Evolutionary conservation across 2,329 filamentous ascomycete genomes (phyloP).

Genomic region (Cryphonectria carpinicola): DNA sequence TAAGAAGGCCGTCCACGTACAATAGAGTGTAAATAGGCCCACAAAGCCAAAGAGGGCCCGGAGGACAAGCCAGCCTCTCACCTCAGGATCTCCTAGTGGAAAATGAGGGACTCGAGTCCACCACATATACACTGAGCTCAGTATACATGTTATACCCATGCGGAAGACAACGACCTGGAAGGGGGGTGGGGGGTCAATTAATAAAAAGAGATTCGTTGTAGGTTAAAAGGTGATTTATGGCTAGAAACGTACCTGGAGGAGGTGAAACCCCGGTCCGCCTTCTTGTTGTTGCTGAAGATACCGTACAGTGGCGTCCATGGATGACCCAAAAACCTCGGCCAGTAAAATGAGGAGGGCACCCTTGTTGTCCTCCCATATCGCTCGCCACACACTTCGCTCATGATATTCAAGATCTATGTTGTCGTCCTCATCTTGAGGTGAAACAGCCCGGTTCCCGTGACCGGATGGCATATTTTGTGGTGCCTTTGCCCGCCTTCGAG

Average conservation of each 20-base stretch:
- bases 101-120: constrained; percentile 25
- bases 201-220: not conserved
- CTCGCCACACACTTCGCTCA: constrained; percentile 15
- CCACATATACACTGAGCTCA: constrained; percentile 26
- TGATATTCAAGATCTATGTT: not conserved
- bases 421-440: not conserved
- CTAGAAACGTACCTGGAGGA: constrained; percentile 18
- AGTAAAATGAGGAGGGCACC: constrained; percentile 27
- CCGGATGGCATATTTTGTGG: constrained; percentile 13
- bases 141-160: constrained; percentile 26
- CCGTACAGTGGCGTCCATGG: constrained; percentile 26
- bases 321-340: constrained; percentile 23
- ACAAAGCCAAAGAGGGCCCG: constrained; percentile 26
- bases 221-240: too few relatives aligned
- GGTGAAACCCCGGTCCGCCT: constrained; percentile 23
- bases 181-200: too few relatives aligned
- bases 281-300: constrained; percentile 23
- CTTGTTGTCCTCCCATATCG: constrained; percentile 27
- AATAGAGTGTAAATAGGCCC: constrained; percentile 28
- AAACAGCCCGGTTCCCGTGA: not conserved
- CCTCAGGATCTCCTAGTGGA: constrained; percentile 23
- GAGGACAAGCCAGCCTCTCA: constrained; percentile 26
- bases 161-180: constrained; percentile 22
- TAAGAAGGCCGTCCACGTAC: not conserved
- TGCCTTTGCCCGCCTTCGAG: not conserved